phyloP scores from a whole-genome alignment of 768 basidiomycete species.

The Mycena belliarum region DNA sequence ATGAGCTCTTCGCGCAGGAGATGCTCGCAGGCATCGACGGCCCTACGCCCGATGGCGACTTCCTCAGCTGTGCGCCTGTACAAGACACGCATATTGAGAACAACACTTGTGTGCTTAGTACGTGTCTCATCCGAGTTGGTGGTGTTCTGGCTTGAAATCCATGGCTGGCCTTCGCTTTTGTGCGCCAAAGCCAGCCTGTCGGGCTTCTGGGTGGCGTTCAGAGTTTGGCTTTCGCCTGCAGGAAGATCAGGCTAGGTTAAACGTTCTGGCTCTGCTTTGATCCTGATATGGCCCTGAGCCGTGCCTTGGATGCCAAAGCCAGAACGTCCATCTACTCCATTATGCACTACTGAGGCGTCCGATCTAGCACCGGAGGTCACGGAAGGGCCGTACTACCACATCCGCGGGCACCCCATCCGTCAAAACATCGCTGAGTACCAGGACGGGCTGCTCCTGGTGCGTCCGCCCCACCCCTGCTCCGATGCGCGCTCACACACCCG shows the following conservation, averaged over 20 bases:
- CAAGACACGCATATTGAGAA: conserved; percentile 51
- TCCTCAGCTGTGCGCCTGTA: conserved; percentile 49
- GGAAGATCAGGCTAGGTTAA: too few species aligned
- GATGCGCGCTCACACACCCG: neutral
- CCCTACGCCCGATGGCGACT: conserved; percentile 24
- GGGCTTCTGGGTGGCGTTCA: too few species aligned
- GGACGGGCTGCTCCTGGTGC: conserved; percentile 48
- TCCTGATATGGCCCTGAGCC: too few species aligned
- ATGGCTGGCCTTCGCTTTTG: too few species aligned
- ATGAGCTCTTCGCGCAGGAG: conserved; percentile 43
- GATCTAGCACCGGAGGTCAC: conserved; percentile 47
- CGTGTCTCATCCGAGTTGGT: neutral
- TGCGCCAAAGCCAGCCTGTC: too few species aligned
- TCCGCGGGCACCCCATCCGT: conserved; percentile 48
- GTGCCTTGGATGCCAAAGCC: too few species aligned
- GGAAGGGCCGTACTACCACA: conserved; percentile 57
- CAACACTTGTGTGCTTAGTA: conserved; percentile 52
- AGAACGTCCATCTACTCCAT: too few species aligned
- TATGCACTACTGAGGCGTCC: conserved; percentile 2
- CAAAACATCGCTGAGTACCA: conserved; percentile 59
- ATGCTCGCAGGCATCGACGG: conserved; percentile 21
- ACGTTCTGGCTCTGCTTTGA: too few species aligned
- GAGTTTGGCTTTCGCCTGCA: too few species aligned
- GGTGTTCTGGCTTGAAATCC: neutral
- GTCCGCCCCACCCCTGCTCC: conserved; percentile 14